A percentile compares a stretch with the other conserved stretches of the same genome.
phyloP scores from a whole-genome alignment of 345 rosid genomes.

The Arabis hirsuta region DNA sequence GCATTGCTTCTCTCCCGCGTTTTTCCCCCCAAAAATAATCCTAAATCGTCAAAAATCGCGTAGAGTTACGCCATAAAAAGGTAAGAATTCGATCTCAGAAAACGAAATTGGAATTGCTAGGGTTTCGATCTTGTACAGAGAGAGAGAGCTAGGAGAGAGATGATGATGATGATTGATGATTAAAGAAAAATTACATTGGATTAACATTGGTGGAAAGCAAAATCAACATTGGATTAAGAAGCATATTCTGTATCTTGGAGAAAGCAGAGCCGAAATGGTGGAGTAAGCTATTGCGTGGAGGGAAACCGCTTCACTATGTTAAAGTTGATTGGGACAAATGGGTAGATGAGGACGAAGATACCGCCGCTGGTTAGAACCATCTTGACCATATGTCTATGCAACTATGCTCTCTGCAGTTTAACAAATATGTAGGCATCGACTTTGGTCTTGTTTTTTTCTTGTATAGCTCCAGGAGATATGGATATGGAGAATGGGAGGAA shows the following conservation, averaged over 20 bases:
- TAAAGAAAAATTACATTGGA: background rate
- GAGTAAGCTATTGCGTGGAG: conserved; percentile 69
- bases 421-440: background rate
- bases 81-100: conserved; percentile 6
- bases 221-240: conserved; percentile 67
- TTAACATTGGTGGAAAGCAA: too few species aligned
- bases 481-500: conserved; percentile 53
- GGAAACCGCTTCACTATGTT: conserved; percentile 69
- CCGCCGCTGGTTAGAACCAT: conserved; percentile 30
- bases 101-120: conserved; percentile 38
- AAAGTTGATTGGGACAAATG: conserved; percentile 95
- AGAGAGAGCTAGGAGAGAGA: background rate
- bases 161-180: conserved; percentile 13
- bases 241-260: conserved; percentile 70
- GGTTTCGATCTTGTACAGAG: conserved; percentile 37
- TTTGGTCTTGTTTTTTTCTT: conserved; percentile 23
- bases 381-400: background rate
- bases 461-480: conserved; percentile 52
- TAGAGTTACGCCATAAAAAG: conserved; percentile 37
- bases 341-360: conserved; percentile 81
- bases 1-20: conserved; percentile 32
- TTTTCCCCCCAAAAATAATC: background rate
- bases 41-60: conserved; percentile 23
- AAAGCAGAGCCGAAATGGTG: conserved; percentile 82
- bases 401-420: background rate